Evolutionary conservation across 1,139 yeast species (phyloP).

Genomic region (Geotrichum phurueaensis): DNA sequence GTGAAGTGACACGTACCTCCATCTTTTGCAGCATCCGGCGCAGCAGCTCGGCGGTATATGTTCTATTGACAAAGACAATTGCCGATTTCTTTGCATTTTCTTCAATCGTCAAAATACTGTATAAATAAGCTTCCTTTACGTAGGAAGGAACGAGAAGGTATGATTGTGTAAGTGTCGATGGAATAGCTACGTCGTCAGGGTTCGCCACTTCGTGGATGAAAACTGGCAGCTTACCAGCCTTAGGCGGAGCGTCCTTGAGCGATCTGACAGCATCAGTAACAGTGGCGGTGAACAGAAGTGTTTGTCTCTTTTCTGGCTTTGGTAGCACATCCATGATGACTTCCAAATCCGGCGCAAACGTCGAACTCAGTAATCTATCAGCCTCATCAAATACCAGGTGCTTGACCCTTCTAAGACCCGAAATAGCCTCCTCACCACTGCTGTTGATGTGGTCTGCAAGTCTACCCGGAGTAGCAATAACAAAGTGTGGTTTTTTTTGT

Average conservation of each 20-base stretch:
- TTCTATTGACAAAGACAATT: constrained; percentile 85
- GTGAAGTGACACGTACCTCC: constrained; percentile 76
- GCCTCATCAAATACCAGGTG: constrained; percentile 94
- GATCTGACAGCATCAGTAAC: constrained; percentile 88
- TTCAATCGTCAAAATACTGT: constrained; percentile 57
- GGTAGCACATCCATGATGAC: constrained; percentile 69
- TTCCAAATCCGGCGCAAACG: constrained; percentile 74
- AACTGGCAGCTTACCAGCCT: constrained; percentile 58
- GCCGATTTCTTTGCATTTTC: constrained; percentile 61
- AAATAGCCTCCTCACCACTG: constrained; percentile 83
- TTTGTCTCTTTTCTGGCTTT: constrained; percentile 65
- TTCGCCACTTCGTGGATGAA: constrained; percentile 76
- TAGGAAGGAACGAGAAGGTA: constrained; percentile 64
- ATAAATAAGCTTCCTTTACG: constrained; percentile 84
- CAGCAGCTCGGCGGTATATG: constrained; percentile 80
- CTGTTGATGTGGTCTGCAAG: constrained; percentile 85
- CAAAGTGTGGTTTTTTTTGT: constrained; percentile 83
- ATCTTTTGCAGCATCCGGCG: constrained; percentile 67
- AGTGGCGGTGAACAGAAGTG: constrained; percentile 90
- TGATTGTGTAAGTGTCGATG: constrained; percentile 58
- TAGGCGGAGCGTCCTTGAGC: constrained; percentile 60
- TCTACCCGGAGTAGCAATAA: constrained; percentile 96
- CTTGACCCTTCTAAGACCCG: constrained; percentile 70
- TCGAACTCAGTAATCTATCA: constrained; percentile 76
- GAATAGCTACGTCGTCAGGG: constrained; percentile 65